Conservation (phyloP, 129 eudicot genomes). For the Flaveria brownii region DNA sequence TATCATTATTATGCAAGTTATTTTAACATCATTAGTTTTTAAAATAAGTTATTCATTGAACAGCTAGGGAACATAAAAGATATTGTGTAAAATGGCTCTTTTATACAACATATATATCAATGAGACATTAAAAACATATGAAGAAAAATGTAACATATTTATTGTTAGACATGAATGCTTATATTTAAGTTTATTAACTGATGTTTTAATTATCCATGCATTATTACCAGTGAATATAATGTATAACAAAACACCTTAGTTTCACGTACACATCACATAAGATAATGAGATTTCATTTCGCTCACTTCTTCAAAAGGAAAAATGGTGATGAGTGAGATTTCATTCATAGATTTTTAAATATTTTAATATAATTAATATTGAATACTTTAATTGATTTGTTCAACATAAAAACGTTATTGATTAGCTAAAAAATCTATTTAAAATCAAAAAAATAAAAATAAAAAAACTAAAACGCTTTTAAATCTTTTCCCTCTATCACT, state of each 20-base stretch:
- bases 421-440: no score
- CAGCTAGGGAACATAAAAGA: background rate
- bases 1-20: background rate
- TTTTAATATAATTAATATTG: no score
- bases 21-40: background rate
- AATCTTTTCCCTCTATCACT: no score
- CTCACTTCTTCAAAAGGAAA: no score
- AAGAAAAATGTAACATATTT: background rate
- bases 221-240: background rate
- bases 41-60: background rate
- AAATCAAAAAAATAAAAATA: no score
- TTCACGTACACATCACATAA: background rate
- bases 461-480: no score
- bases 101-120: background rate
- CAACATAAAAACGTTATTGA: no score
- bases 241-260: no score
- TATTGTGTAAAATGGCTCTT: background rate
- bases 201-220: constrained; percentile 16
- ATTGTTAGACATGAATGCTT: constrained; percentile 23
- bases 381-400: no score
- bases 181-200: constrained; percentile 18
- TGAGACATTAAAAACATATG: background rate
- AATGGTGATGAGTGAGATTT: no score
- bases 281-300: background rate
- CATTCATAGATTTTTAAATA: no score